Conservation (phyloP, 352 stramenopile genomes). For the Paralagenidium karlingii region DNA sequence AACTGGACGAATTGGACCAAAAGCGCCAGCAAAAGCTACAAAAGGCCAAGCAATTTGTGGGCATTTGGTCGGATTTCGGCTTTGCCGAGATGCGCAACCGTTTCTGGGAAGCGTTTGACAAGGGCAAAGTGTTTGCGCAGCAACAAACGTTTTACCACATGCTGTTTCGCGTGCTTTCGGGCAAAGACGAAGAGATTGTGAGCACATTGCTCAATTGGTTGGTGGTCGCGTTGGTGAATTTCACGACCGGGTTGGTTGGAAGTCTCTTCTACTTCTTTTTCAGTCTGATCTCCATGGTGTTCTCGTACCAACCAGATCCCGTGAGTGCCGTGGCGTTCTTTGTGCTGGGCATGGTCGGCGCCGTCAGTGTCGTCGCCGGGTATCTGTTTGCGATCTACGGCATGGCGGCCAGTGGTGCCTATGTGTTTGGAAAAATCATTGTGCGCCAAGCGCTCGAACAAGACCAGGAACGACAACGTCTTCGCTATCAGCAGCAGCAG, state of each 20-base stretch:
- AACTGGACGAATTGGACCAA: slow-evolving; percentile 38
- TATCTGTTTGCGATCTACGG: slow-evolving; percentile 81
- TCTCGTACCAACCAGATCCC: slow-evolving; percentile 71
- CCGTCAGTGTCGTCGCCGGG: slow-evolving; percentile 65
- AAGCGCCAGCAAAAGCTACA: slow-evolving; percentile 61
- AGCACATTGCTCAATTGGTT: slow-evolving; percentile 77
- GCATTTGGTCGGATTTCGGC: slow-evolving; percentile 76
- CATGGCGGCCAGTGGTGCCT: slow-evolving; percentile 69
- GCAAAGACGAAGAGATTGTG: slow-evolving; percentile 60
- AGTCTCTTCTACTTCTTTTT: slow-evolving; percentile 81
- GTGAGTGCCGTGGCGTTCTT: slow-evolving; percentile 64
- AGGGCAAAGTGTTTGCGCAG: slow-evolving; percentile 76
- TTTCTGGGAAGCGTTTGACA: slow-evolving; percentile 77
- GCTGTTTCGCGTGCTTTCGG: slow-evolving; percentile 54
- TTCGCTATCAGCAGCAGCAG: slow-evolving; percentile 11
- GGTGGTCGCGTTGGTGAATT: slow-evolving; percentile 75
- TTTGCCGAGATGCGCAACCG: slow-evolving; percentile 54
- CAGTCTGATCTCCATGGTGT: slow-evolving; percentile 71
- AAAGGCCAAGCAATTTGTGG: slow-evolving; percentile 62
- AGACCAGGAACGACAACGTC: slow-evolving; percentile 41
- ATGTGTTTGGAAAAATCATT: slow-evolving; percentile 65
- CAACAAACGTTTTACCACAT: slow-evolving; percentile 84
- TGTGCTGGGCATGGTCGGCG: slow-evolving; percentile 55
- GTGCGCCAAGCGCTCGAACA: slow-evolving; percentile 67
- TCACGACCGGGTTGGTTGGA: slow-evolving; percentile 74